Percentiles rank a stretch among this genome's conserved stretches.
Conservation (phyloP, 768 basidiomycete genomes). For the Boletales sp. region DNA sequence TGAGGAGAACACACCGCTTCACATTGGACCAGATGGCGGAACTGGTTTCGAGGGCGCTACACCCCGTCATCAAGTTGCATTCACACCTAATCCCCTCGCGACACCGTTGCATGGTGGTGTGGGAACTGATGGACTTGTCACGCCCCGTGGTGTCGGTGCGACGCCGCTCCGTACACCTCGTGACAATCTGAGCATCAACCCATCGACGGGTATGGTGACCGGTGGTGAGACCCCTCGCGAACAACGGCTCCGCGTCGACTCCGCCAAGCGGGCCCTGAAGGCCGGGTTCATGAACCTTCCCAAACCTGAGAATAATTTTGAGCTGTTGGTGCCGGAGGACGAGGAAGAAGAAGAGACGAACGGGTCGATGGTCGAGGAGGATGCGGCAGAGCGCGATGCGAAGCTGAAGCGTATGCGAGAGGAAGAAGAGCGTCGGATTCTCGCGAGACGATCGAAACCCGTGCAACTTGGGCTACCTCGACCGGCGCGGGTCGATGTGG, state of each 20-base stretch:
- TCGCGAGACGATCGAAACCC: slow-evolving; percentile 79
- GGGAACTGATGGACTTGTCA: slow-evolving; percentile 42
- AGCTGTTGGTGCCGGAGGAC: slow-evolving; percentile 87
- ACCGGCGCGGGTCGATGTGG: slow-evolving; percentile 78
- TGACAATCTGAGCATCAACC: slow-evolving; percentile 89
- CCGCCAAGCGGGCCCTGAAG: slow-evolving; percentile 72
- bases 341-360: slow-evolving; percentile 49
- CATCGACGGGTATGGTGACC: slow-evolving; percentile 51
- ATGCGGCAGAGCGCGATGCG: slow-evolving; percentile 90
- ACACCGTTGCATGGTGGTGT: slow-evolving; percentile 67
- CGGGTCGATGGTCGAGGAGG: slow-evolving; percentile 54
- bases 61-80: slow-evolving; percentile 84
- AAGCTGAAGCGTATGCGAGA: slow-evolving; percentile 60
- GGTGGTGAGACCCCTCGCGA: slow-evolving; percentile 76
- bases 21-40: slow-evolving; percentile 65
- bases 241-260: slow-evolving; percentile 55
- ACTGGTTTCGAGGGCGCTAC: slow-evolving; percentile 96
- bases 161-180: slow-evolving; percentile 95
- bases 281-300: slow-evolving; percentile 83
- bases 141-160: slow-evolving; percentile 54
- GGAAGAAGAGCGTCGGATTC: slow-evolving; percentile 71
- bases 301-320: slow-evolving; percentile 95
- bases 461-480: slow-evolving; percentile 84
- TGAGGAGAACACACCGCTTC: slow-evolving; percentile 96
- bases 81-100: slow-evolving; percentile 95